Evolutionary conservation across 2,329 filamentous ascomycete genomes (phyloP).

Genomic region (Paraconiothyrium brasiliense): DNA sequence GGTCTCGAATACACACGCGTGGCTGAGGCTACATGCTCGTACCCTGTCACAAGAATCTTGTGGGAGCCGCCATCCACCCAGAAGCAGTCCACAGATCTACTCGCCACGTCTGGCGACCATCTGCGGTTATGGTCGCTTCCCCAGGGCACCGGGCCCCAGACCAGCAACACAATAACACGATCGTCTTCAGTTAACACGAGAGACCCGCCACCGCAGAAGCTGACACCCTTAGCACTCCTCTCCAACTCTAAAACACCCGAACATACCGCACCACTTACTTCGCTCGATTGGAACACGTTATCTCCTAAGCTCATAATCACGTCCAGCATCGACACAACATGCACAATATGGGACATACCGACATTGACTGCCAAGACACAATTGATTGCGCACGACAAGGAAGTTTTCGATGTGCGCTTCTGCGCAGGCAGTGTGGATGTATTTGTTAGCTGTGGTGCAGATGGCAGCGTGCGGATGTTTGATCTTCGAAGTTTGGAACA

Average conservation of each 20-base stretch:
- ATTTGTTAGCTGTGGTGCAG: constrained; percentile 96
- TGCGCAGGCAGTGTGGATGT: constrained; percentile 99
- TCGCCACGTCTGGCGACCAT: constrained; percentile 95
- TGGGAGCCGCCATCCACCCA: constrained; percentile 97
- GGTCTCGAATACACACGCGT: constrained; percentile 91
- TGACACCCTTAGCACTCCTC: constrained; percentile 89
- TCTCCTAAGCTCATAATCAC: constrained; percentile 98
- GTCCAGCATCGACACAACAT: constrained; percentile 98
- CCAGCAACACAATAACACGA: constrained; percentile 75
- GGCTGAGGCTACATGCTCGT: constrained; percentile 96
- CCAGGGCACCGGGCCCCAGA: constrained; percentile 57
- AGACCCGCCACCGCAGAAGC: constrained; percentile 74
- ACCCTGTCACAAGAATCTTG: constrained; percentile 91
- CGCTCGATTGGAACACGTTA: constrained; percentile 97
- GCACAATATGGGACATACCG: constrained; percentile 99
- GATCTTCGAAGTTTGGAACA: constrained; percentile 95
- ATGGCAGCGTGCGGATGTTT: constrained; percentile 98
- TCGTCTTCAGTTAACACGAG: constrained; percentile 69
- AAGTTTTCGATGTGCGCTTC: constrained; percentile 98
- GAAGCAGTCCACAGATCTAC: constrained; percentile 92
- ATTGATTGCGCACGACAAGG: constrained; percentile 97
- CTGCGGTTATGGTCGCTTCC: constrained; percentile 93
- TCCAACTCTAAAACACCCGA: constrained; percentile 99
- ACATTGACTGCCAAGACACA: constrained; percentile 98
- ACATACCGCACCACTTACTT: constrained; percentile 95